Evolutionary conservation across 768 basidiomycete species (phyloP).

Genomic region (Jaapia argillacea): DNA sequence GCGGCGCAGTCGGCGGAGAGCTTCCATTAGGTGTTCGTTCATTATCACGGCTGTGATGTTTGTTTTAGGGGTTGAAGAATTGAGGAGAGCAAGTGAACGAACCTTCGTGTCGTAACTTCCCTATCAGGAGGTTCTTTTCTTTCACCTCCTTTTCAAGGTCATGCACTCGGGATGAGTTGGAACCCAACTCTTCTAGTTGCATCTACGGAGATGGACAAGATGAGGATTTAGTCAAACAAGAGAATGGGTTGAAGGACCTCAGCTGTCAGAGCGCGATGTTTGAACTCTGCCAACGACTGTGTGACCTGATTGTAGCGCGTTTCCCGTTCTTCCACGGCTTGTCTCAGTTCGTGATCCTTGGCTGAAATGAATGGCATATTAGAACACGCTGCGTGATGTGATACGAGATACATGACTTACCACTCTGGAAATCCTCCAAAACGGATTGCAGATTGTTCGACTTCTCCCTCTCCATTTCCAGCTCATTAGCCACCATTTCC

Average conservation of each 20-base stretch:
- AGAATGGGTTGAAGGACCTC: conserved; percentile 44
- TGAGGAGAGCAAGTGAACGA: conserved; percentile 9
- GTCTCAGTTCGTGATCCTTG: conserved; percentile 83
- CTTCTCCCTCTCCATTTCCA: conserved; percentile 65
- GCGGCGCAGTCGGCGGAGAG: conserved; percentile 85
- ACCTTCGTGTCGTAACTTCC: conserved; percentile 94
- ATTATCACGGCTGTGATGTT: conserved; percentile 74
- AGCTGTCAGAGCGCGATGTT: conserved; percentile 77
- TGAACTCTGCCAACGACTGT: conserved; percentile 80
- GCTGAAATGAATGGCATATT: conserved; percentile 32
- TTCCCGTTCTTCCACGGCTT: conserved; percentile 78
- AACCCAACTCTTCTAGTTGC: conserved; percentile 62
- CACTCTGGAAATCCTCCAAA: conserved; percentile 88
- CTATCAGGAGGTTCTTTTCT: conserved; percentile 92
- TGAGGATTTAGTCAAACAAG: not conserved
- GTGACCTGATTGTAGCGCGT: conserved; percentile 59
- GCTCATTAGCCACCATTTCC: conserved; percentile 41
- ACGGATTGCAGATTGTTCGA: conserved; percentile 84
- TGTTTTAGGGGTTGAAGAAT: conserved; percentile 4
- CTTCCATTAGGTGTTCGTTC: conserved; percentile 97
- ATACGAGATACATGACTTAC: conserved; percentile 36
- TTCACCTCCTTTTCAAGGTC: conserved; percentile 85
- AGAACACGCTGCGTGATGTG: not conserved
- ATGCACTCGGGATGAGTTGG: conserved; percentile 53
- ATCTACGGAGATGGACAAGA: conserved; percentile 50